Conservation (phyloP, 2,329 filamentous ascomycete genomes). For the Colletotrichum viniferum region DNA sequence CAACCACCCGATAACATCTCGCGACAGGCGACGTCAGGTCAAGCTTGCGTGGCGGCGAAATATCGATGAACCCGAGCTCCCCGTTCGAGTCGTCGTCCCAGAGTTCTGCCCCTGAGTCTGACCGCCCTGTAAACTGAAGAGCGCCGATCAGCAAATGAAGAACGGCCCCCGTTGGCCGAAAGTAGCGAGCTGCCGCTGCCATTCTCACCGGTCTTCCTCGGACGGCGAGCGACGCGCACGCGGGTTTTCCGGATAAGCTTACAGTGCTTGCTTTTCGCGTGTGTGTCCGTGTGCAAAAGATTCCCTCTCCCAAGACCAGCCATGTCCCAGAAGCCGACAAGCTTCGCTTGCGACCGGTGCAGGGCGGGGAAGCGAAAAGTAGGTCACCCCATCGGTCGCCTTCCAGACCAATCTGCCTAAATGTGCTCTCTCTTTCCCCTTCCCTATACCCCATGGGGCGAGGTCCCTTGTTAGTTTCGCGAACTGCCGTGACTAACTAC, state of each 20-base stretch:
- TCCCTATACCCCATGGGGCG: neutral
- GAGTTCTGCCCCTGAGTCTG: neutral
- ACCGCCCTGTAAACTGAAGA: neutral
- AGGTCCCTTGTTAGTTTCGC: neutral
- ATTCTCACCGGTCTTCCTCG: neutral
- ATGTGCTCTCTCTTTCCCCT: neutral
- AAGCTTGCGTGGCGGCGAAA: neutral
- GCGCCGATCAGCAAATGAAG: neutral
- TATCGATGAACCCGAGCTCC: neutral
- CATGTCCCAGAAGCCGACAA: constrained; percentile 17
- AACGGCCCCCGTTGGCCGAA: neutral
- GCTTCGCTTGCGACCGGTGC: constrained; percentile 17
- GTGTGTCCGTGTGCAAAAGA: neutral
- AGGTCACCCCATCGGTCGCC: neutral
- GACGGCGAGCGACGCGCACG: neutral
- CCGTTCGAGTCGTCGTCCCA: neutral
- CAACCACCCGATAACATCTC: neutral
- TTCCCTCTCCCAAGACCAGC: neutral
- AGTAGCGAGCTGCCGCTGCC: neutral
- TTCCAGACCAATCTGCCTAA: neutral
- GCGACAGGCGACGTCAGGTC: neutral
- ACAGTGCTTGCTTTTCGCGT: neutral
- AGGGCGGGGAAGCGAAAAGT: constrained; percentile 19
- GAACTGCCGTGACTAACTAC: neutral
- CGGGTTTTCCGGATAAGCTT: neutral